Evolutionary conservation across 75 land plant species (phyloP).

Genomic region (Selaginella tamariscina): DNA sequence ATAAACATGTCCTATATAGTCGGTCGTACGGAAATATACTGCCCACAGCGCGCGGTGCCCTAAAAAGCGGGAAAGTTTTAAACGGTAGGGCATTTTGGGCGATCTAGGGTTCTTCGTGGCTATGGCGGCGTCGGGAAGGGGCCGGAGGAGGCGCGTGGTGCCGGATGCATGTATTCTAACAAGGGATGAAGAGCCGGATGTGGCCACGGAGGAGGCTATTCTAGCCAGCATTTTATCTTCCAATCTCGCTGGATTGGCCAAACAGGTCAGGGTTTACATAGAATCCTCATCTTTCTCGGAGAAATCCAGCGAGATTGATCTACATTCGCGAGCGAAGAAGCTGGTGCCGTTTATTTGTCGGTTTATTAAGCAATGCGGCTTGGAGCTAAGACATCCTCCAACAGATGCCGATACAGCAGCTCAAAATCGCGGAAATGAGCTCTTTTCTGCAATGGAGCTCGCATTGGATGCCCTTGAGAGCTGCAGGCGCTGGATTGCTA

Average conservation of each 20-base stretch:
- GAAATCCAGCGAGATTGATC: neutral
- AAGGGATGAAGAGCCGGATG: no score
- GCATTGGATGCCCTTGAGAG: neutral
- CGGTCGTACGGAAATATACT: no score
- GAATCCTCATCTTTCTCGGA: neutral
- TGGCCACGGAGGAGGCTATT: neutral
- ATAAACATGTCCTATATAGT: no score
- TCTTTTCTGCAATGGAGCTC: neutral
- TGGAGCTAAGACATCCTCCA: neutral
- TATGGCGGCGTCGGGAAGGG: neutral
- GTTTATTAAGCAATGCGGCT: neutral
- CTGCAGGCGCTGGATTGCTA: neutral
- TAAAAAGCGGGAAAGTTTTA: no score
- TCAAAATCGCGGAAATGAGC: neutral
- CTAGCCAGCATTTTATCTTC: neutral
- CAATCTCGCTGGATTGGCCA: neutral
- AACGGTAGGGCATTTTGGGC: no score
- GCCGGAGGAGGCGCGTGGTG: neutral
- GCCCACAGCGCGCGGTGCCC: no score
- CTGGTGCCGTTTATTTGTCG: neutral
- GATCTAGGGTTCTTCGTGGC: slow-evolving; percentile 1
- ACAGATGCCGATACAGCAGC: neutral
- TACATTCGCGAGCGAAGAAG: neutral
- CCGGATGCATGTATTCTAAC: neutral
- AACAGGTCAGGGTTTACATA: neutral